A percentile compares a stretch with the other conserved stretches of the same genome.
Conservation (phyloP, 2,329 filamentous ascomycete species). For the Alternaria ethzedia region DNA sequence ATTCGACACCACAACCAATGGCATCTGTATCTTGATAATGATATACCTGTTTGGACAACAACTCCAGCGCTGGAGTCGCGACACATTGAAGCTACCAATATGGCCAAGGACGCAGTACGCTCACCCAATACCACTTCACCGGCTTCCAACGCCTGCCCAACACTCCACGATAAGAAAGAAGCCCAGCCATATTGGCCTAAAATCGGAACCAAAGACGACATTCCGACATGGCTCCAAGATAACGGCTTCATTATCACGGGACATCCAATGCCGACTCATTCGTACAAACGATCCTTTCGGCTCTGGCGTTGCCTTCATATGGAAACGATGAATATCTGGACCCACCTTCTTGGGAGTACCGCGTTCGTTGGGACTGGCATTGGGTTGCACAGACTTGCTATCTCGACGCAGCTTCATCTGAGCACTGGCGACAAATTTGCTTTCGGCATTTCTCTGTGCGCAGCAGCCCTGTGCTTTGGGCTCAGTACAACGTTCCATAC, state of each 20-base stretch:
- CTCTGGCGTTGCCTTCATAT: constrained; percentile 1
- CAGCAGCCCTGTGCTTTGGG: neutral
- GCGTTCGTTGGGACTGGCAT: constrained; percentile 16
- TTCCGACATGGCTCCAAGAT: neutral
- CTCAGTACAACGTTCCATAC: constrained; percentile 28
- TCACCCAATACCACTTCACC: neutral
- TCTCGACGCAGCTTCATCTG: neutral
- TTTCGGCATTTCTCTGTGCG: neutral
- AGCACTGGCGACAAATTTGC: neutral
- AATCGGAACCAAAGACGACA: neutral
- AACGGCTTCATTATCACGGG: neutral
- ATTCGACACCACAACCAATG: neutral
- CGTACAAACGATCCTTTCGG: constrained; percentile 3
- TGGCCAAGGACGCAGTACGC: neutral
- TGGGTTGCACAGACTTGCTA: neutral
- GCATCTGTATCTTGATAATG: neutral
- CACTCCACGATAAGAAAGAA: neutral
- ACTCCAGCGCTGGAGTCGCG: neutral
- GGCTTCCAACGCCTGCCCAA: neutral
- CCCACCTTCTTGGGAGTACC: constrained; percentile 1
- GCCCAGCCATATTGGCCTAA: neutral
- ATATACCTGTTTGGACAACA: neutral
- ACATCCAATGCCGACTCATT: neutral
- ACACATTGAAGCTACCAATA: neutral
- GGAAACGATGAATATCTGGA: constrained; percentile 8